Percentiles rank a stretch among this genome's conserved stretches.
phyloP scores from a whole-genome alignment of 371 early-diverging fungal species.

The Mucor racemosus region DNA sequence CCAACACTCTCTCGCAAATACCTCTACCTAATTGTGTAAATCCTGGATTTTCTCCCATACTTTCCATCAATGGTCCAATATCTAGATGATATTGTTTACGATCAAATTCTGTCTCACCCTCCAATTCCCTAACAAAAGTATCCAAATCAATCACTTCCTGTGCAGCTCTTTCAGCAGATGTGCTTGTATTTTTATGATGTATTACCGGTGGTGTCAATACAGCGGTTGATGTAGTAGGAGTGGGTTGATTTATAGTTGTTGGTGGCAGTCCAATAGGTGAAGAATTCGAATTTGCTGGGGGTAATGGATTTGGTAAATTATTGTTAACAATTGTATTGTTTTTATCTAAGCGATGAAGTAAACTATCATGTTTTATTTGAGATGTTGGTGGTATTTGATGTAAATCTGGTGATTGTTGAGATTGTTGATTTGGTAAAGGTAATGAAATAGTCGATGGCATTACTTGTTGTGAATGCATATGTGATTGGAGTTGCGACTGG shows the following conservation, averaged over 20 bases:
- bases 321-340: background rate
- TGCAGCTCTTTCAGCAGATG: constrained; percentile 12
- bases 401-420: constrained; percentile 2
- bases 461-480: background rate
- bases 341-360: constrained; percentile 8
- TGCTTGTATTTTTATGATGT: constrained; percentile 1
- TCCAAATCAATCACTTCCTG: constrained; percentile 30
- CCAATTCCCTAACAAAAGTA: constrained; percentile 41
- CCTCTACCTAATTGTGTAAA: constrained; percentile 54
- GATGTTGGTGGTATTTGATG: constrained; percentile 4
- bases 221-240: background rate
- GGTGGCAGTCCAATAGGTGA: background rate
- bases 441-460: constrained; percentile 12
- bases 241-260: background rate
- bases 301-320: background rate
- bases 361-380: background rate
- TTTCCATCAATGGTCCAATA: constrained; percentile 37
- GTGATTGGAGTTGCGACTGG: constrained; percentile 30
- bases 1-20: constrained; percentile 49
- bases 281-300: background rate
- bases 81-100: constrained; percentile 47
- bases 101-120: constrained; percentile 47
- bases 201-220: background rate
- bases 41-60: constrained; percentile 32
- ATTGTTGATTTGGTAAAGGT: constrained; percentile 16